Evolutionary conservation across 805 yeast species (phyloP).

Genomic region (Kuraishia hungarica): DNA sequence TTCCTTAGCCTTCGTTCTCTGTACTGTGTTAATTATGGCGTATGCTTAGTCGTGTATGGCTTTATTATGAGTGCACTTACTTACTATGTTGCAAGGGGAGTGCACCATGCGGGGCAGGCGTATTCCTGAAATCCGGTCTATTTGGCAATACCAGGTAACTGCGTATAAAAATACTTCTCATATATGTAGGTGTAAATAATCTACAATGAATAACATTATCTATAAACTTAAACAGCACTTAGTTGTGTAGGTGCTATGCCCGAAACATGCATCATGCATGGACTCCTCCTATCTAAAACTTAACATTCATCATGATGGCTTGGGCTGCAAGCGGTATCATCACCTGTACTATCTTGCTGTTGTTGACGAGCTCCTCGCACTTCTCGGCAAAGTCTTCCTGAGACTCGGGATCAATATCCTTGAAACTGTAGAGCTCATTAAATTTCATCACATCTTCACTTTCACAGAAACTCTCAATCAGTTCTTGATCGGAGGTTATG

Average conservation of each 20-base stretch:
- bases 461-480: constrained; percentile 19
- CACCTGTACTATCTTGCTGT: constrained; percentile 19
- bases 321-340: constrained; percentile 27
- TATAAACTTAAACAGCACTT: no score
- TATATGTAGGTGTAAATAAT: no score
- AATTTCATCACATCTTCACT: constrained; percentile 17
- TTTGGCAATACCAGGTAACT: no score
- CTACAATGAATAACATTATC: no score
- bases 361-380: constrained; percentile 13
- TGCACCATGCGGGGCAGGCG: no score
- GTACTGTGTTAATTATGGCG: not conserved
- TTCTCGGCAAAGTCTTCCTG: constrained; percentile 4
- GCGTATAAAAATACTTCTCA: no score
- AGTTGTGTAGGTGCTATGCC: no score
- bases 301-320: constrained; percentile 9
- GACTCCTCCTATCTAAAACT: not conserved
- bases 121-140: no score
- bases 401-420: not conserved
- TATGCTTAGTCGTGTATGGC: not conserved
- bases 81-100: not conserved
- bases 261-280: no score
- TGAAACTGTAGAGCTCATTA: constrained; percentile 8
- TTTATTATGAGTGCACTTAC: not conserved
- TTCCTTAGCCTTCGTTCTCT: not conserved
- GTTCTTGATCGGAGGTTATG: constrained; percentile 16